Evolutionary conservation across 192 early-diverging fungal genomes (phyloP).

Genomic region (Neocallimastix lanati): DNA sequence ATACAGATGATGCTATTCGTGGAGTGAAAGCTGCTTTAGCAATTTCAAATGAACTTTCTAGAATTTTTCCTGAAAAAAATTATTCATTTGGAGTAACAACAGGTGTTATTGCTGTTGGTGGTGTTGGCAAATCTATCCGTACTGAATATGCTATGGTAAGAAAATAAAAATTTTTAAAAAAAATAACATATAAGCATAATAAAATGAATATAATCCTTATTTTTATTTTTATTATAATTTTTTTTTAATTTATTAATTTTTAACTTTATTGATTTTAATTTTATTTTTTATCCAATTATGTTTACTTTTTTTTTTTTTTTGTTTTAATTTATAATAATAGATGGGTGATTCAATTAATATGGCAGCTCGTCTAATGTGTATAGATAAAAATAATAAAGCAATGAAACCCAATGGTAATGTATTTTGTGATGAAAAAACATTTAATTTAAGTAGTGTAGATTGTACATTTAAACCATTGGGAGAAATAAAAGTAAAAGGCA

Average conservation of each 20-base stretch:
- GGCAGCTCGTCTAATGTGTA: conserved; percentile 30
- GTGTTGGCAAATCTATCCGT: conserved; percentile 22
- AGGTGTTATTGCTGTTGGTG: conserved; percentile 27
- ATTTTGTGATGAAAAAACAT: conserved; percentile 27
- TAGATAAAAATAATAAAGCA: conserved; percentile 5
- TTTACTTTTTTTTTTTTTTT: no score
- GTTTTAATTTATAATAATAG: no score
- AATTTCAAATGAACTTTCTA: conserved; percentile 12
- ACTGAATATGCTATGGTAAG: conserved; percentile 38
- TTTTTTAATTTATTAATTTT: no score
- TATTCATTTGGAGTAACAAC: conserved; percentile 36
- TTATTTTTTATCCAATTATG: no score
- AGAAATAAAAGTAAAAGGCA: conserved; percentile 24
- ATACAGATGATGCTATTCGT: conserved; percentile 26
- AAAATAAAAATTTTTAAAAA: no score
- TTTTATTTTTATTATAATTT: no score
- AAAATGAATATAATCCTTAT: no score
- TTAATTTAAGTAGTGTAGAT: conserved; percentile 18
- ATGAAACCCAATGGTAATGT: conserved; percentile 1
- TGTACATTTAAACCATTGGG: conserved; percentile 26
- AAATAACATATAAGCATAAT: no score
- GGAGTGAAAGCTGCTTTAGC: conserved; percentile 23
- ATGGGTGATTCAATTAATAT: conserved; percentile 41
- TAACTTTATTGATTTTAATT: no score
- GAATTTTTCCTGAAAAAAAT: conserved; percentile 18